Evolutionary conservation across 2,329 filamentous ascomycete genomes (phyloP).

Genomic region (Aspergillus candidus): DNA sequence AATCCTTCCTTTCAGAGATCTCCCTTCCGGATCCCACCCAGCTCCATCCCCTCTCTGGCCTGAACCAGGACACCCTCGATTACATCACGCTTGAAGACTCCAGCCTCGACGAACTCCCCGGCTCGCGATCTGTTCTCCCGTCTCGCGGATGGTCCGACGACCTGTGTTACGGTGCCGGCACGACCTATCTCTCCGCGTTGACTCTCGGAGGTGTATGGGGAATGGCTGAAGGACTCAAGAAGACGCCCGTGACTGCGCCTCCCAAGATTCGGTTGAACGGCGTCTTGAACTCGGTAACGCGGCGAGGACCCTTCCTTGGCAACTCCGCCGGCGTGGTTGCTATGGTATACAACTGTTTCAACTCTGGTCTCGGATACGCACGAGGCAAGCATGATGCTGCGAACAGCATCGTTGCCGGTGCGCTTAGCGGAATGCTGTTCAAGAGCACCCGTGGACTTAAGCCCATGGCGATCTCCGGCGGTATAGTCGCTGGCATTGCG

Average conservation of each 20-base stretch:
- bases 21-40: constrained; percentile 77
- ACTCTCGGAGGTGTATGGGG: constrained; percentile 87
- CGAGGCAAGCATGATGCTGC: constrained; percentile 82
- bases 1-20: constrained; percentile 73
- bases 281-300: constrained; percentile 87
- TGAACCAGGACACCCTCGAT: constrained; percentile 89
- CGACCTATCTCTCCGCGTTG: constrained; percentile 86
- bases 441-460: constrained; percentile 87
- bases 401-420: constrained; percentile 82
- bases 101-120: constrained; percentile 76
- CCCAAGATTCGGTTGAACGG: constrained; percentile 91
- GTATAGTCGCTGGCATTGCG: constrained; percentile 78
- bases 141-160: constrained; percentile 97
- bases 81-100: constrained; percentile 94
- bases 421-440: constrained; percentile 85
- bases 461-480: constrained; percentile 92
- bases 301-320: constrained; percentile 87
- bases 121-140: constrained; percentile 78
- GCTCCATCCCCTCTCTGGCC: constrained; percentile 86
- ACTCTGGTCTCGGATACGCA: constrained; percentile 71
- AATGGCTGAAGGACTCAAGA: constrained; percentile 77
- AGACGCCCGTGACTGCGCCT: constrained; percentile 62
- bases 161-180: constrained; percentile 92
- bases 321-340: constrained; percentile 95
- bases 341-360: constrained; percentile 91